Percentiles rank a stretch among this genome's conserved stretches.
These are phyloP conservation scores for Salvia splendens DNA, from an alignment of 257 asterid species.

Conservation along the genomic window DNA sequence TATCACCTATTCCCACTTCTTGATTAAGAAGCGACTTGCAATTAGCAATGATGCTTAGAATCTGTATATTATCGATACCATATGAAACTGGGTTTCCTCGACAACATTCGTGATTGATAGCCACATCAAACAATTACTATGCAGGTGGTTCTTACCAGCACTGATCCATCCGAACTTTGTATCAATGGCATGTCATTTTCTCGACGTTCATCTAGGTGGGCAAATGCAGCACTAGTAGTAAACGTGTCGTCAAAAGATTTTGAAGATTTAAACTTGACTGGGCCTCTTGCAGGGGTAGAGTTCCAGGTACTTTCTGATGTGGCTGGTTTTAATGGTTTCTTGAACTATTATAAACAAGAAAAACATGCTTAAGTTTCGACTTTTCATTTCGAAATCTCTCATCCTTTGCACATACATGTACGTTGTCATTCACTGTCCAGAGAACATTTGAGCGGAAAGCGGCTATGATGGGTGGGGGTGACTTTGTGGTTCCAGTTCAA, in stretches of 20 bases:
- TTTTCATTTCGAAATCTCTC: not conserved
- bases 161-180: constrained; percentile 86
- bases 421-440: constrained; percentile 37
- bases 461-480: constrained; percentile 93
- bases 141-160: constrained; percentile 95
- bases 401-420: not conserved
- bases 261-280: constrained; percentile 54
- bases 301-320: constrained; percentile 65
- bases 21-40: not conserved
- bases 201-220: constrained; percentile 90
- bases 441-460: constrained; percentile 73
- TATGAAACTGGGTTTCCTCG: not conserved
- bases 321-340: constrained; percentile 1
- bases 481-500: constrained; percentile 87
- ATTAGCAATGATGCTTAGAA: not conserved
- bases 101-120: not conserved
- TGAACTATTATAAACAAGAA: constrained; percentile 5
- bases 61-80: too few species aligned
- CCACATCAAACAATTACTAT: constrained; percentile 25
- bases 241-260: constrained; percentile 76
- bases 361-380: not conserved
- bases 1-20: not conserved
- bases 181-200: constrained; percentile 97
- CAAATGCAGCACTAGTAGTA: constrained; percentile 90
- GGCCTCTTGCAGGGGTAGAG: constrained; percentile 92